Percentiles rank a stretch among this genome's conserved stretches.
phyloP scores from a whole-genome alignment of 2,329 filamentous ascomycete genomes.

The Penicillium frequentans region DNA sequence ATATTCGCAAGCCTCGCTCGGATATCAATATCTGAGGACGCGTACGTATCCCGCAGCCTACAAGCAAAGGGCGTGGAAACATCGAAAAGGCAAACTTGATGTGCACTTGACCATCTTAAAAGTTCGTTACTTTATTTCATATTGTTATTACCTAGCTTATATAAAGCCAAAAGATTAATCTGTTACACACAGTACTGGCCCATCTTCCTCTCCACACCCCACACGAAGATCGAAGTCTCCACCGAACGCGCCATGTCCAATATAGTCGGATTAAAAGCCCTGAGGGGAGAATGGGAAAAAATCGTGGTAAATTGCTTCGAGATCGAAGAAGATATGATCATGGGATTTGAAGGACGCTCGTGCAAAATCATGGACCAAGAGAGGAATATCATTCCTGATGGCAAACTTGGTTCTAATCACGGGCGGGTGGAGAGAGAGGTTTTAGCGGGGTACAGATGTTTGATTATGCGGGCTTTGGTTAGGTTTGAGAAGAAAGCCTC shows the following conservation, averaged over 20 bases:
- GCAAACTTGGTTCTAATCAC: no score
- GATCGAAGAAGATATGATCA: no score
- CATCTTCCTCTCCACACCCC: background rate
- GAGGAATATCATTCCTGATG: no score
- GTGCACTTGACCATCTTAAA: background rate
- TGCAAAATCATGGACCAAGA: no score
- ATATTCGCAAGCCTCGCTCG: background rate
- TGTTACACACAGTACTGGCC: background rate
- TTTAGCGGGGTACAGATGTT: no score
- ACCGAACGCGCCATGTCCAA: background rate
- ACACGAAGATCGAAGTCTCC: background rate
- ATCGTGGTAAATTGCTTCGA: no score
- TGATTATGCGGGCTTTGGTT: no score
- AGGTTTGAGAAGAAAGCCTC: no score
- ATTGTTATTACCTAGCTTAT: background rate
- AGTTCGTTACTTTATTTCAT: background rate
- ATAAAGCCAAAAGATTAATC: background rate
- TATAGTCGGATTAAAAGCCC: no score
- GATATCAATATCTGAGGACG: background rate
- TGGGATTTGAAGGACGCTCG: no score
- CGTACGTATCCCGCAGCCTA: background rate
- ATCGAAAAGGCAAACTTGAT: background rate
- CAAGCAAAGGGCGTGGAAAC: background rate
- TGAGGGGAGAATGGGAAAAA: no score
- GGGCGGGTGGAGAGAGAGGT: no score